Evolutionary conservation across 305 asterid species (phyloP), one percentile per base, ranked within the genome.

Genomic region (Fraxinus baroniana): DNA sequence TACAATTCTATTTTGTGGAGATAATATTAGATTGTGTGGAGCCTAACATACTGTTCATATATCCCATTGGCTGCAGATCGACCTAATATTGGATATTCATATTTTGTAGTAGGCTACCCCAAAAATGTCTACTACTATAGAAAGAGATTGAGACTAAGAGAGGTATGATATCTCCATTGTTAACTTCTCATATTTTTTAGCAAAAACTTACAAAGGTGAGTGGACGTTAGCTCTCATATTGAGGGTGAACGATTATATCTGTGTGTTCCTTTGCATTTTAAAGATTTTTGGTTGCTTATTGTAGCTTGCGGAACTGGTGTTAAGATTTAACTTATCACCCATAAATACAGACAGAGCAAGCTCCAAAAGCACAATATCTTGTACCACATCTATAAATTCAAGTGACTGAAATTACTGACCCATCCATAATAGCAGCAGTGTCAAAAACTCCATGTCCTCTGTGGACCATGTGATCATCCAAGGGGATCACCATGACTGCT

Each of bases 401-500:
- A 24, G 57, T 70, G 57, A 68, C 18, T 46, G 78, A 80, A 78
- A 32, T 74, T 36, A 84, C 97, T 80, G 76, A 95, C 97, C 99
- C 98, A 39, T 93, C 93, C 83, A 89, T 32, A 33, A 95, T 92
- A 0, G 97, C 93, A 7, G 98, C 97, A 12, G 99, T 95, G 64
- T 95, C 99, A 78, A 95, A 95, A 79, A 95, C 97, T 74, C 97
- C 98, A 78, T 95, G 99, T 35, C 99, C 98, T 90, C 98, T 87
- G 82, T 95, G 99, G 84, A 94, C 97, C 86, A 95, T 92, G 90
- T 95, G 99, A 79, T 95, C 99, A 83, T 95, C 99, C 89, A 95
- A 86, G 3, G 99, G 98, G 84, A 95, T 88, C 80, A 95, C 90
- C 99, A 95, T 95, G 35, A 96, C 95, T 32, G 92, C 86, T 80